Percentiles rank a stretch among this genome's conserved stretches.
Evolutionary conservation across 768 basidiomycete genomes (phyloP).

Genomic region (Mycena chlorophos): DNA sequence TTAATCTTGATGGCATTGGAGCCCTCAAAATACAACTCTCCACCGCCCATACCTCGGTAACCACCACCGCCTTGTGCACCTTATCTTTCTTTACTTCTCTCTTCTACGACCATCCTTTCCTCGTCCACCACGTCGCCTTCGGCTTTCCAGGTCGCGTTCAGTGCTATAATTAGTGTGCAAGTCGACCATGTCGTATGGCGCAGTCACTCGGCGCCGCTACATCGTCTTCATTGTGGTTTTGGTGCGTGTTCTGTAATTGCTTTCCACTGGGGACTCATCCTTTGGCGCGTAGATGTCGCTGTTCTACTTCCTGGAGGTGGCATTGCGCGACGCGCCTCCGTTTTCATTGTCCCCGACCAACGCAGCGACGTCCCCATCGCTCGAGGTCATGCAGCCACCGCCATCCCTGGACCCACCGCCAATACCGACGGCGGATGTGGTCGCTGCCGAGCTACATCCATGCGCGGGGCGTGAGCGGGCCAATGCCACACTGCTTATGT

Average conservation of each 20-base stretch:
- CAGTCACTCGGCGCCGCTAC: background rate
- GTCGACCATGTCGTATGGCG: background rate
- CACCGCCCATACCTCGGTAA: too few species aligned
- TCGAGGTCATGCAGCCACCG: background rate
- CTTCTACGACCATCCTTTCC: background rate
- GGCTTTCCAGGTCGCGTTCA: too few species aligned
- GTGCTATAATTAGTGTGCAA: too few species aligned
- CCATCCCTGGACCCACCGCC: background rate
- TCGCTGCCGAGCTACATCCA: too few species aligned
- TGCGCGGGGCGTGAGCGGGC: slow-evolving; percentile 29
- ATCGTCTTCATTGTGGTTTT: background rate
- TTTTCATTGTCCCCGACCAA: background rate
- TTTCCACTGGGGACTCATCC: background rate
- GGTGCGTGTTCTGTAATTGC: background rate
- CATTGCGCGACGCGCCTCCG: background rate
- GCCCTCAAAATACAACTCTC: too few species aligned
- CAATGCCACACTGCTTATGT: slow-evolving; percentile 61
- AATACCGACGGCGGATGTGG: background rate
- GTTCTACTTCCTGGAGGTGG: background rate
- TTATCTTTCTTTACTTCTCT: background rate
- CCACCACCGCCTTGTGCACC: background rate
- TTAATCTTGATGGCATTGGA: too few species aligned
- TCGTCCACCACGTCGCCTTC: too few species aligned
- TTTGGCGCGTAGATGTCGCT: background rate
- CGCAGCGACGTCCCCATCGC: background rate